A percentile compares a stretch with the other conserved stretches of the same genome.
phyloP scores from a whole-genome alignment of 2,329 filamentous ascomycete species.

The Cladosporium sp. region DNA sequence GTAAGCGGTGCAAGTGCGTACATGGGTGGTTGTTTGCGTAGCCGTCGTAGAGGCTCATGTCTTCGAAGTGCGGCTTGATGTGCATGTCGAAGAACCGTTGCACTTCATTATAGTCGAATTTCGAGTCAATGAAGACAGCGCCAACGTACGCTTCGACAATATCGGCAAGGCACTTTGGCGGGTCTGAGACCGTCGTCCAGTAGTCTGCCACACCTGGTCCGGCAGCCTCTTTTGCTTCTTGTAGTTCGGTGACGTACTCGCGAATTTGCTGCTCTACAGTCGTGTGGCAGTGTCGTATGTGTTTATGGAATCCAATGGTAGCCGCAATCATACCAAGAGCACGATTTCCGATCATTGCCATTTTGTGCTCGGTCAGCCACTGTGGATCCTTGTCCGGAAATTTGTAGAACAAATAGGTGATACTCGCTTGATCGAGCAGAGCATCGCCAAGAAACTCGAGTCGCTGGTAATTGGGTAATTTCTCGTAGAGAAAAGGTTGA shows the following conservation, averaged over 20 bases:
- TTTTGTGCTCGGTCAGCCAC: conserved; percentile 98
- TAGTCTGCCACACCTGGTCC: conserved; percentile 56
- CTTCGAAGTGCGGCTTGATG: conserved; percentile 72
- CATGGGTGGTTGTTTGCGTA: conserved; percentile 80
- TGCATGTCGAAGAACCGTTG: conserved; percentile 72
- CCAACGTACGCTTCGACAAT: conserved; percentile 85
- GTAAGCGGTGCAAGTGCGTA: conserved; percentile 63
- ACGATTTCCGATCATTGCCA: conserved; percentile 98
- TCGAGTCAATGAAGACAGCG: conserved; percentile 84
- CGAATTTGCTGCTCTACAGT: conserved; percentile 49
- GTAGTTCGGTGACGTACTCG: conserved; percentile 55
- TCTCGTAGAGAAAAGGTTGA: conserved; percentile 67
- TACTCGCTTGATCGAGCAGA: conserved; percentile 77
- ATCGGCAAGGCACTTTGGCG: conserved; percentile 78
- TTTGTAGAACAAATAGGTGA: conserved; percentile 74
- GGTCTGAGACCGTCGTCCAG: conserved; percentile 61
- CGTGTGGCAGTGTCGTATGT: conserved; percentile 55
- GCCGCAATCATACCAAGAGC: conserved; percentile 83
- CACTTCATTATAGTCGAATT: conserved; percentile 71
- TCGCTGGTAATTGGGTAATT: conserved; percentile 83
- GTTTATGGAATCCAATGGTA: conserved; percentile 69
- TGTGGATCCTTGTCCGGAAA: conserved; percentile 82
- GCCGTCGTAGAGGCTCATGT: conserved; percentile 82
- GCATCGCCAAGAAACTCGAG: conserved; percentile 91
- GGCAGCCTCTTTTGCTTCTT: conserved; percentile 47